Evolutionary conservation across 495 filamentous ascomycete genomes (phyloP).

Genomic region (Xylaria curta): DNA sequence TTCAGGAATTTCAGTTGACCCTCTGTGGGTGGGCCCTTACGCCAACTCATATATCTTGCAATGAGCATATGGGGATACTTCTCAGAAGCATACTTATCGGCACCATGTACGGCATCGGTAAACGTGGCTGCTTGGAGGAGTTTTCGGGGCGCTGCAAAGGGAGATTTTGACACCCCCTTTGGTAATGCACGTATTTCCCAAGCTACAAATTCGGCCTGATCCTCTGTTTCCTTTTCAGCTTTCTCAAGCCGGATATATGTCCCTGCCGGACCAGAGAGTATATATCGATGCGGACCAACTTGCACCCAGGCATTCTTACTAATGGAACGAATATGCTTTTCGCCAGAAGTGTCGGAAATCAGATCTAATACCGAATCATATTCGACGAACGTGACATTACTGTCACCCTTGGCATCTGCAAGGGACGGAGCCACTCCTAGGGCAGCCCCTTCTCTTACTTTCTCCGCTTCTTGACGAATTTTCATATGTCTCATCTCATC

Average conservation of each 20-base stretch:
- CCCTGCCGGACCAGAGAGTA: conserved; percentile 64
- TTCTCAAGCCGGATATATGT: conserved; percentile 69
- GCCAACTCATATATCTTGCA: conserved; percentile 66
- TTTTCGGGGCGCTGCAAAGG: conserved; percentile 68
- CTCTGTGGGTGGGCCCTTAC: conserved; percentile 66
- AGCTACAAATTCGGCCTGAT: conserved; percentile 38
- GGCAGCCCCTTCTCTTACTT: conserved; percentile 35
- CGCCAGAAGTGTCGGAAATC: conserved; percentile 78
- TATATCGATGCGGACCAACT: conserved; percentile 65
- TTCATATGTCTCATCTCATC: conserved; percentile 62
- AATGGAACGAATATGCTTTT: conserved; percentile 76
- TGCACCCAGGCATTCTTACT: conserved; percentile 83
- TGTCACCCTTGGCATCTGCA: conserved; percentile 11
- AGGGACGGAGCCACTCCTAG: background rate
- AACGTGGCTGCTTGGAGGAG: conserved; percentile 68
- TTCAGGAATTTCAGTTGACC: conserved; percentile 78
- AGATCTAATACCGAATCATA: conserved; percentile 91
- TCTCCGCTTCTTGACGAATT: conserved; percentile 51
- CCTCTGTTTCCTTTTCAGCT: conserved; percentile 30
- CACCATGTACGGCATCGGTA: conserved; percentile 75
- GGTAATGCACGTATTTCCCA: conserved; percentile 50
- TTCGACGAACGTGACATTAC: conserved; percentile 74
- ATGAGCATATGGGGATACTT: conserved; percentile 68
- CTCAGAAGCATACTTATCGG: conserved; percentile 76
- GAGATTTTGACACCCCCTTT: conserved; percentile 49